These are phyloP conservation scores for Sextonia rubra DNA, from an alignment of 164 flowering plant species.

Conservation along the genomic window DNA sequence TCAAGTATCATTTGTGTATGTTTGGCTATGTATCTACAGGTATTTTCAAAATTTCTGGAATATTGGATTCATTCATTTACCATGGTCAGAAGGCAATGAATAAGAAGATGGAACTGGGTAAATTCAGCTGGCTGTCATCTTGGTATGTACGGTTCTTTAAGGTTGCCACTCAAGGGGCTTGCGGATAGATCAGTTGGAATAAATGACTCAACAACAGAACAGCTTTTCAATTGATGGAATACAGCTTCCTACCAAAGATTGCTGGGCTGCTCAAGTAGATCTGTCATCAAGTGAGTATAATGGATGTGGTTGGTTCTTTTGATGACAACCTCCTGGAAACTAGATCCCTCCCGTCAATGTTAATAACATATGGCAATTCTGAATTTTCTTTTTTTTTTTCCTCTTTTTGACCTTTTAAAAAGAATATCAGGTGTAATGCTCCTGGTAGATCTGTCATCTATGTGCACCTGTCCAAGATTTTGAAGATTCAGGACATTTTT, in stretches of 20 bases:
- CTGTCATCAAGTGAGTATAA: not conserved
- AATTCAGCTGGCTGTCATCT: constrained; percentile 20
- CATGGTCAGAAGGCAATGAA: constrained; percentile 58
- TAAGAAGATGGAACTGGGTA: constrained; percentile 63
- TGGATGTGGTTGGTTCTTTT: not conserved
- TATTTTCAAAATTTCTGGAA: constrained; percentile 63
- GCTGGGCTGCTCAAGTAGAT: not conserved
- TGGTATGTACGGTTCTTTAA: not conserved
- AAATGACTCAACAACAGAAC: not conserved
- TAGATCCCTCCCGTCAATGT: too few relatives aligned
- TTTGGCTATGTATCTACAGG: constrained; percentile 30
- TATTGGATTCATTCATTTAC: constrained; percentile 61
- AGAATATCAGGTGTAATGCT: too few relatives aligned
- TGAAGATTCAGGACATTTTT: too few relatives aligned
- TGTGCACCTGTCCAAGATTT: too few relatives aligned
- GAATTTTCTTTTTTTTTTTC: too few relatives aligned
- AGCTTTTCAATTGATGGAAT: not conserved
- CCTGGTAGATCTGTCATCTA: too few relatives aligned
- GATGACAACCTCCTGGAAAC: not conserved
- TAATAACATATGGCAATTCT: too few relatives aligned
- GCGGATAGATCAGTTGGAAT: not conserved
- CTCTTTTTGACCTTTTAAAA: too few relatives aligned
- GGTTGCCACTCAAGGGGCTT: not conserved
- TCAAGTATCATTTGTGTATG: not conserved
- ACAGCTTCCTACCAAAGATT: not conserved